Evolutionary conservation across 495 filamentous ascomycete genomes (phyloP).

Genomic region (Corynascus novoguineensis): DNA sequence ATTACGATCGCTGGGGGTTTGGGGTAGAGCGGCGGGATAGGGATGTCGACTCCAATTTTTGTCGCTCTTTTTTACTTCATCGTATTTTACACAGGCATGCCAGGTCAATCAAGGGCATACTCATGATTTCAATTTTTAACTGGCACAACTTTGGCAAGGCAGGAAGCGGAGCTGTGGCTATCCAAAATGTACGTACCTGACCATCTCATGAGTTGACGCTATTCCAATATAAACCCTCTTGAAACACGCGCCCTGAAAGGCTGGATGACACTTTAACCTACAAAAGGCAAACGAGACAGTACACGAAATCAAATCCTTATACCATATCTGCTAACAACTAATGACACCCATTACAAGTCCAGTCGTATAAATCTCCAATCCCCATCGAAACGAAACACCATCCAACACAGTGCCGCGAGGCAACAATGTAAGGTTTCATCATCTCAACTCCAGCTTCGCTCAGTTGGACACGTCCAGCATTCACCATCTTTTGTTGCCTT

Average conservation of each 20-base stretch:
- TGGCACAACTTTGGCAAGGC: too few relatives aligned
- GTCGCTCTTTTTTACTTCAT: constrained; percentile 25
- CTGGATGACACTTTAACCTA: not conserved
- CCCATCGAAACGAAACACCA: constrained; percentile 26
- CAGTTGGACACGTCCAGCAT: constrained; percentile 17
- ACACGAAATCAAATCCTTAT: not conserved
- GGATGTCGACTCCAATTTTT: constrained; percentile 42
- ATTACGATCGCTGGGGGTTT: constrained; percentile 48
- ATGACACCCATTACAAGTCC: constrained; percentile 4
- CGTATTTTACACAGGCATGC: too few relatives aligned
- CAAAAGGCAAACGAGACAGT: not conserved
- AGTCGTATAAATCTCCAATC: not conserved
- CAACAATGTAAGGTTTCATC: too few relatives aligned
- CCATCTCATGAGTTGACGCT: too few relatives aligned
- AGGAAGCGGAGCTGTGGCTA: too few relatives aligned
- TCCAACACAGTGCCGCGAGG: constrained; percentile 41
- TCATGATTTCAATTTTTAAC: too few relatives aligned
- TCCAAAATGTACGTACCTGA: too few relatives aligned
- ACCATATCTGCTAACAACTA: not conserved
- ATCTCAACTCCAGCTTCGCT: constrained; percentile 3
- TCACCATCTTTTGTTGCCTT: constrained; percentile 26
- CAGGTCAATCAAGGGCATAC: too few relatives aligned
- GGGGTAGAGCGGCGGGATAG: constrained; percentile 43
- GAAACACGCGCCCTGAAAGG: too few relatives aligned
- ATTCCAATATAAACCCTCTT: too few relatives aligned